phyloP scores from a whole-genome alignment of 495 filamentous ascomycete genomes.

The Chaetomium cochliodes region DNA sequence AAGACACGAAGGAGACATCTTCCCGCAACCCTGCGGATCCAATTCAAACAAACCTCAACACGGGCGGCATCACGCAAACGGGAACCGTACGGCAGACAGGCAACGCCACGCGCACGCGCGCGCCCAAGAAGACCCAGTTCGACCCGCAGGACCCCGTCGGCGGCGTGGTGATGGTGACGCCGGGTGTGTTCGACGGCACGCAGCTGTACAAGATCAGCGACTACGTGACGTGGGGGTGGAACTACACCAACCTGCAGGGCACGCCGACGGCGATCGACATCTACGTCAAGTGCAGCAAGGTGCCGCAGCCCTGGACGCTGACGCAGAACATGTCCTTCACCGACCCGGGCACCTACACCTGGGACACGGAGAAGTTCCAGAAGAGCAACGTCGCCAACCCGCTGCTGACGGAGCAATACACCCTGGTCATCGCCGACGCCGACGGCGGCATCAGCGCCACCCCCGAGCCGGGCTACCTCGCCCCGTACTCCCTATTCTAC shows the following conservation, averaged over 20 bases:
- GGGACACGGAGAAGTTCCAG: conserved; percentile 79
- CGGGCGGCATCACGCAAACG: conserved; percentile 26
- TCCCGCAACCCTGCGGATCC: background rate
- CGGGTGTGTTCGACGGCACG: conserved; percentile 54
- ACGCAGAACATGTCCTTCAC: conserved; percentile 54
- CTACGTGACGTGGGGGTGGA: conserved; percentile 84
- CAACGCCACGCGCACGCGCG: conserved; percentile 28
- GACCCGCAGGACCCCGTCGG: conserved; percentile 65
- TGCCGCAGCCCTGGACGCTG: conserved; percentile 48
- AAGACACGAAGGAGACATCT: background rate
- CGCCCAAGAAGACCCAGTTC: conserved; percentile 53
- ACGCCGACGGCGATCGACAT: conserved; percentile 79
- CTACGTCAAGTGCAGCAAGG: conserved; percentile 67
- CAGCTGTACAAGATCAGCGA: conserved; percentile 90
- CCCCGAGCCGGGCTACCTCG: conserved; percentile 70
- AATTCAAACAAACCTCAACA: conserved; percentile 38
- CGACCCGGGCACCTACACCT: conserved; percentile 52
- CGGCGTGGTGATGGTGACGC: conserved; percentile 78
- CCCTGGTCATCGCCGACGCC: conserved; percentile 78
- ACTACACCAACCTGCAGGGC: conserved; percentile 83
- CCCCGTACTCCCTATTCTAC: conserved; percentile 56
- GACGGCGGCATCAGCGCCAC: conserved; percentile 59
- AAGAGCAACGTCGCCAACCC: conserved; percentile 54
- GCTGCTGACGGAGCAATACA: conserved; percentile 74
- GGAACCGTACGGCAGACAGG: conserved; percentile 21